Evolutionary conservation across 352 stramenopile species (phyloP), one percentile per base, ranked within the genome.

Genomic region (Pythium aquatile): DNA sequence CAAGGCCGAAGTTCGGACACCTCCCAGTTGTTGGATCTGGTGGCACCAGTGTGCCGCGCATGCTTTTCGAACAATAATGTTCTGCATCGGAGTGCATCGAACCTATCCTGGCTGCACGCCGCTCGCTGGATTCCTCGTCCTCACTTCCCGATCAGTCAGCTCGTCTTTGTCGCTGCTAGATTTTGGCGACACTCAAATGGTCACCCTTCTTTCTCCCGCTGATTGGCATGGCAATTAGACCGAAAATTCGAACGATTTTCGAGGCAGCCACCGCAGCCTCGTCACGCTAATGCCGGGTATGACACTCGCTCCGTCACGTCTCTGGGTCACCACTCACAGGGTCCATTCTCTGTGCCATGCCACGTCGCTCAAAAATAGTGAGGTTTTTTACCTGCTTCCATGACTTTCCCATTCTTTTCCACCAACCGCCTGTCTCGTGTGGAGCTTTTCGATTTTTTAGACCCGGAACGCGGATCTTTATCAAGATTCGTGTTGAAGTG

Each of bases 401-500:
- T 29, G 39, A 7, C 14, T 58, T 52, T 65, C 24, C 29, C 26
- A 3, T 44, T 37, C 28, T 35, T 42, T 52, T 44, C 20, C 17
- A 2, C 44, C 14, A 8, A 1, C 28, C 20, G 55, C 55, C 46
- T 55, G 57, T 63, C 57, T 30, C 57, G 33, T 58, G 20, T 51
- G 44, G 17, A 11, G 17, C 16, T 32, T 55, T 35, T 55, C n/a
- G 32, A 35, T 35, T 8, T 35, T 53, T 46, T 39, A 20, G 16
- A 26, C 6, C 8, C 42, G 9, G 28, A 35, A 35, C 4, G 32
- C 32, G 32, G 8, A n/a, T n/a, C n/a, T n/a, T n/a, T n/a, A n/a
- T 47, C 14, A 6, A 42, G 58, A 59, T 58, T 51, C 54, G 61
- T 68, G 61, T 68, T 68, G 61, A 68, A 68, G 61, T 68, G 61